Evolutionary conservation across 805 yeast species (phyloP), one percentile per base, ranked within the genome.

Genomic region (Nakazawaea wickerhamii): DNA sequence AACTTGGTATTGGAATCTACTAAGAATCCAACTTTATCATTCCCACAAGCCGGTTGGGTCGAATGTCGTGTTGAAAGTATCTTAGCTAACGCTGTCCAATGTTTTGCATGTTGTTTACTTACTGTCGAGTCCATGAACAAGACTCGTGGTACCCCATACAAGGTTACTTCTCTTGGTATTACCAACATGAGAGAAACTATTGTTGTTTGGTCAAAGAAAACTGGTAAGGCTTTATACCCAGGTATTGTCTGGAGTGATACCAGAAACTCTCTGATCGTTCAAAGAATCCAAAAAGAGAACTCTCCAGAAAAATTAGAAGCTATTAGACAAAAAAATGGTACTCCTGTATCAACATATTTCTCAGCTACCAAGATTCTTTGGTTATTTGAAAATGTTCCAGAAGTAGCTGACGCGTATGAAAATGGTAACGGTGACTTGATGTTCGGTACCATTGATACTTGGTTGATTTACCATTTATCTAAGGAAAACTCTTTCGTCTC

Each of bases 161-260:
- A 70, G 51, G 79, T 90, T 45, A 75, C 70, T 45, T 79, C 86
- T 36, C 73, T 90, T 52, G 98, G 98, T 20, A 77, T 90, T 51
- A 93, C 97, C 40, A 91, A 89, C 64, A 95, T 91, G 93, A 77
- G 98, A 59, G 98, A 90, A 65, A 90, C 98, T 33, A 83, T 95
- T 22, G 73, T 84, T 41, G 80, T 90, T 38, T 90, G 96, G 96
- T 82, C 88, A 44, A 74, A 79, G 50, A 69, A 69, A 41, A 88
- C 96, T 2, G 96, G 96, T 31, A 66, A 68, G 50, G 95, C 96
- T 4, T 74, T 88, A 43, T 75, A 81, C 57, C 82, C 85, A 59
- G 97, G 96, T 55, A 87, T 90, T 60, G 95, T 90, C 28, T 90
- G 98, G 98, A 86, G 91, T 48, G 98, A 90, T 65, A 85, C 95